These are phyloP conservation scores for Cruciata laevipes DNA, from an alignment of 257 asterid genomes.

Conservation along the genomic window DNA sequence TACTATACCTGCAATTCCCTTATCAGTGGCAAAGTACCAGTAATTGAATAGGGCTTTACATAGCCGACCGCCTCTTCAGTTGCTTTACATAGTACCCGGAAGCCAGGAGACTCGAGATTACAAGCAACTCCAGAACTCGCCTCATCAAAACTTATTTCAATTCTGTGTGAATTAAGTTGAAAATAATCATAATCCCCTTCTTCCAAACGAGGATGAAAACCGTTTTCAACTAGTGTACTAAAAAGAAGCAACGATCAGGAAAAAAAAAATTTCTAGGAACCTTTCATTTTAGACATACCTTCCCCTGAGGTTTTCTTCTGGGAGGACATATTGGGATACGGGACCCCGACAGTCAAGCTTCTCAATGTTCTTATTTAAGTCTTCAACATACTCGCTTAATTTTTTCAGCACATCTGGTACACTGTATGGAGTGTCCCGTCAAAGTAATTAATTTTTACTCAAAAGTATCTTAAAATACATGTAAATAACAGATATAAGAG, in stretches of 20 bases:
- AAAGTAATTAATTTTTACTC: not conserved
- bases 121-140: conserved; percentile 85
- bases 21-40: conserved; percentile 90
- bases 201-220: not conserved
- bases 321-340: conserved; percentile 77
- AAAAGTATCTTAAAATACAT: not conserved
- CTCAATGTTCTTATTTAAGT: conserved; percentile 76
- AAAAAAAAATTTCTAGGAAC: not conserved
- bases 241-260: not conserved
- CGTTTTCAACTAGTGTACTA: not conserved
- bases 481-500: not conserved
- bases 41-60: conserved; percentile 90
- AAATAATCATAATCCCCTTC: not conserved
- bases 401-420: conserved; percentile 66
- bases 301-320: conserved; percentile 90
- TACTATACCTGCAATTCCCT: conserved; percentile 74
- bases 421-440: conserved; percentile 33
- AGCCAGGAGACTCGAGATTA: conserved; percentile 86
- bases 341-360: conserved; percentile 68
- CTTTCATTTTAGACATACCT: conserved; percentile 37
- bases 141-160: conserved; percentile 65
- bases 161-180: conserved; percentile 28
- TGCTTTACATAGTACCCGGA: conserved; percentile 83
- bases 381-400: conserved; percentile 70
- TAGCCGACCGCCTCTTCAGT: conserved; percentile 89